Base-by-base conservation (phyloP, 805 yeast species). In the Ogataea philodendri region DNA sequence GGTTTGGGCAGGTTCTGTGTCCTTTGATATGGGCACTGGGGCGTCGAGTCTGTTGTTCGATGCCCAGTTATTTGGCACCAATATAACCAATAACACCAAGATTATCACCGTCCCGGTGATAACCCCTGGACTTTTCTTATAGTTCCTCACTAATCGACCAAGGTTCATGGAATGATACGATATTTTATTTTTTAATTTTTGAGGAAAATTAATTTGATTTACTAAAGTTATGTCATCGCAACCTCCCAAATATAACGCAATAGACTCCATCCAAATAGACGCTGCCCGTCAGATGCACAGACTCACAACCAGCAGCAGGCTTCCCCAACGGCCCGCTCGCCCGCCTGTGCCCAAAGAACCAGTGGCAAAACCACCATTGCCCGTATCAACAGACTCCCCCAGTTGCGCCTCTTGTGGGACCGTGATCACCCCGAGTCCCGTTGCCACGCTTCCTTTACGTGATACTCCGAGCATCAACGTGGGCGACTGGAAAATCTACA, bases 381-480 rank as follows among this genome's bases (percentile, higher is more conserved):
- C 36, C 24, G 39, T 13, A 44, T 47, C 3, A 14, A 37, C 22
- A 45, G 60, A 29, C 23, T 44, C 10, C 25, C 65, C 61, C 11
- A 57, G 49, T 48, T 83, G 90, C 53, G 60, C 53, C 3, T 74
- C 74, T 39, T 84, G 93, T 60, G 88, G 89, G 0, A 62, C 72
- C 3, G 84, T 82, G 22, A 81, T 83, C 7, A 81, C 82, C n/a
- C 93, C 94, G 1, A 70, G 86, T 1, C 94, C 93, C 3, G 69
- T 67, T 16, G 77, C 90, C 1, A 63, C 76, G 5, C 62, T 70
- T 38, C 94, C 93, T 0, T 48, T 78, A 9, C 66, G 65, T 24
- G 86, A 83, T 49, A 60, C 68, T 15, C 93, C 93, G 0, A 75
- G 84, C n/a, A 82, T 84, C 7, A 60, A 78, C 2, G 69, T 84